A percentile compares a stretch with the other conserved stretches of the same genome.
phyloP scores from a whole-genome alignment of 1,139 yeast genomes.

The Blastobotrys indianensis region DNA sequence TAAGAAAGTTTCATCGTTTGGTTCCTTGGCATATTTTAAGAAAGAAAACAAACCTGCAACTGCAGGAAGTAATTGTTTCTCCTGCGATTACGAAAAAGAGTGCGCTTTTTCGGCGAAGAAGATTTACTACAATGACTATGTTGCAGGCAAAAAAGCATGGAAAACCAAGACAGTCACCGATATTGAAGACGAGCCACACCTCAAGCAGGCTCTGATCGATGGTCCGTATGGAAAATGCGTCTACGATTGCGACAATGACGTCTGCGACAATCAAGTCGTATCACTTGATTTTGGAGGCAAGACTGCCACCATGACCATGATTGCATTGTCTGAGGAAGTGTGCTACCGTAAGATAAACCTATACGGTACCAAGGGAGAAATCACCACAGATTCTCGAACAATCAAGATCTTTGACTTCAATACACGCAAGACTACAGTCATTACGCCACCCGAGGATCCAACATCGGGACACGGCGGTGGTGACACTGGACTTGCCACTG shows the following conservation, averaged over 20 bases:
- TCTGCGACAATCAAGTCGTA: slow-evolving; percentile 27
- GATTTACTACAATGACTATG: slow-evolving; percentile 22
- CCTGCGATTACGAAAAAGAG: slow-evolving; percentile 20
- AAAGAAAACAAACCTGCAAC: slow-evolving; percentile 24
- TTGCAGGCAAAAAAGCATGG: slow-evolving; percentile 16
- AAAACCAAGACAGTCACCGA: slow-evolving; percentile 21
- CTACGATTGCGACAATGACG: slow-evolving; percentile 27
- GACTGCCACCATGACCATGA: slow-evolving; percentile 30
- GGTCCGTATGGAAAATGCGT: slow-evolving; percentile 27
- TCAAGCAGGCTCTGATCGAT: slow-evolving; percentile 20
- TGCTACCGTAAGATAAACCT: slow-evolving; percentile 24
- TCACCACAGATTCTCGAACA: slow-evolving; percentile 23
- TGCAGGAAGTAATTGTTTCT: slow-evolving; percentile 21
- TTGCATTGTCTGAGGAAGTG: slow-evolving; percentile 25
- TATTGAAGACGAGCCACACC: slow-evolving; percentile 23
- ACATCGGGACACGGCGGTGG: slow-evolving; percentile 30
- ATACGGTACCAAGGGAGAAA: slow-evolving; percentile 27
- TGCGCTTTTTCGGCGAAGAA: slow-evolving; percentile 27
- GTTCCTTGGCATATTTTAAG: slow-evolving; percentile 23
- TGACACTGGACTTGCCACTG: slow-evolving; percentile 25
- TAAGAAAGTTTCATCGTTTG: slow-evolving; percentile 24
- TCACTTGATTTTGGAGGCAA: slow-evolving; percentile 24
- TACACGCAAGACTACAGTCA: slow-evolving; percentile 16
- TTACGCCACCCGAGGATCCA: slow-evolving; percentile 16
- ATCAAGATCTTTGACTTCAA: slow-evolving; percentile 24